Base-by-base conservation (phyloP, 306 rosid genomes). In the Astragalus membranaceus region DNA sequence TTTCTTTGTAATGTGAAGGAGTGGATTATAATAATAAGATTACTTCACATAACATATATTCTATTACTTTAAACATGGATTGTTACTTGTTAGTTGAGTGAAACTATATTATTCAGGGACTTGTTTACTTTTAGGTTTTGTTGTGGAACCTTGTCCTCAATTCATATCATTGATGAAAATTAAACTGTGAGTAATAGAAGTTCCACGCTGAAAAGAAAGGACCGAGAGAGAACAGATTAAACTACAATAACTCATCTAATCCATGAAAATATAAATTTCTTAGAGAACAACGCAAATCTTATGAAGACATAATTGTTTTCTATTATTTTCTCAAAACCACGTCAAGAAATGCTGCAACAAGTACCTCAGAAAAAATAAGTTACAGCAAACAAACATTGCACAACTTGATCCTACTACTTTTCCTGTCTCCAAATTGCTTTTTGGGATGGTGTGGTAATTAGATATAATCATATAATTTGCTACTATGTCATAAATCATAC, bases 21-120 rank as follows among this genome's bases (percentile, higher is more conserved):
- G 32, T 32, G 43, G 43, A 29, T 26, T 26, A 26, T 35, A 52
- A 69, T 52, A 48, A 60, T 7, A 53, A 54, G 37, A 54, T 56
- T 55, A 42, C 43, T 63, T 47, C 35, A 53, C 54, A 49, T 4
- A 62, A 23, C 55, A 74, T 37, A 62, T 73, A 67, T 16, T 53
- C 46, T 70, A 61, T 61, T 13, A 29, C 54, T 65, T 64, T 49
- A 48, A 32, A 65, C 49, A 69, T 7, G 51, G 36, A 64, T 51
- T 37, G 42, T 69, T 37, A 14, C 49, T 51, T 47, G 50, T 75
- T 29, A 14, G 44, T 39, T 46, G 39, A n/a, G n/a, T 53, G 76
- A 69, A 62, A 74, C 30, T 9, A 67, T 44, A 79, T 11, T 43
- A 46, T 60, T 51, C 42, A 23, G 14, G 64, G 44, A 75, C 29